A percentile compares a stretch with the other conserved stretches of the same genome.
These are phyloP conservation scores for Trichoderma parareesei DNA, from an alignment of 495 filamentous ascomycete species.

Conservation along the genomic window DNA sequence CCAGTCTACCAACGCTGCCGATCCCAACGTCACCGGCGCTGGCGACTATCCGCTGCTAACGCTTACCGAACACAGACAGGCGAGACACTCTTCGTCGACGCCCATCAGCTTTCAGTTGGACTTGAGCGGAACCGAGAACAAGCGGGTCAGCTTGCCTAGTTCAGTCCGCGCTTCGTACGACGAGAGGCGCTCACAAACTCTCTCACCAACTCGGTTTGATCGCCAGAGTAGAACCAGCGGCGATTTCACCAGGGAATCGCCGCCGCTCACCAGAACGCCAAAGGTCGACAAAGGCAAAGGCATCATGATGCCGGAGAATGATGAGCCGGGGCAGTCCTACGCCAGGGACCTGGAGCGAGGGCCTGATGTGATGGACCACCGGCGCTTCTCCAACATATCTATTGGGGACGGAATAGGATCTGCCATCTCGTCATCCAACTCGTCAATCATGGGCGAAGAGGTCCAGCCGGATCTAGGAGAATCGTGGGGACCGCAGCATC, in stretches of 20 bases:
- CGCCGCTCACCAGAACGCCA: slow-evolving; percentile 1
- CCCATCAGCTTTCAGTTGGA: slow-evolving; percentile 57
- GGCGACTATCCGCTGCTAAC: slow-evolving; percentile 64
- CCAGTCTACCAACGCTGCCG: slow-evolving; percentile 22
- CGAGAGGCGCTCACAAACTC: slow-evolving; percentile 34
- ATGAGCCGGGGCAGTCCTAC: slow-evolving; percentile 24
- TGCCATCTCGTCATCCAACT: slow-evolving; percentile 39
- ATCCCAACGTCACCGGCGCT: slow-evolving; percentile 33
- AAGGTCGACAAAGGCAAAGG: slow-evolving; percentile 31
- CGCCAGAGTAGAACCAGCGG: slow-evolving; percentile 16
- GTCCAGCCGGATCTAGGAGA: slow-evolving; percentile 42
- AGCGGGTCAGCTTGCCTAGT: slow-evolving; percentile 59
- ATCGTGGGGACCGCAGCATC: slow-evolving; percentile 82
- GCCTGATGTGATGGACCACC: slow-evolving; percentile 22
- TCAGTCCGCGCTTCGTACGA: slow-evolving; percentile 43
- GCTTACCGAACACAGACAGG: slow-evolving; percentile 57
- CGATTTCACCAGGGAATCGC: not conserved
- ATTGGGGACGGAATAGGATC: slow-evolving; percentile 38
- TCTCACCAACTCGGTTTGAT: slow-evolving; percentile 25
- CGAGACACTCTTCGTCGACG: slow-evolving; percentile 44
- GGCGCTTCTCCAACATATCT: slow-evolving; percentile 30
- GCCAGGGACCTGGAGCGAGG: slow-evolving; percentile 46
- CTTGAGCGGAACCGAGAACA: slow-evolving; percentile 54
- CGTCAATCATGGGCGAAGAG: slow-evolving; percentile 47
- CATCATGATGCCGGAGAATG: slow-evolving; percentile 28